Percentiles rank a stretch among this genome's conserved stretches.
Conservation (phyloP, 2,329 filamentous ascomycete genomes). For the Westerdykella ornata region DNA sequence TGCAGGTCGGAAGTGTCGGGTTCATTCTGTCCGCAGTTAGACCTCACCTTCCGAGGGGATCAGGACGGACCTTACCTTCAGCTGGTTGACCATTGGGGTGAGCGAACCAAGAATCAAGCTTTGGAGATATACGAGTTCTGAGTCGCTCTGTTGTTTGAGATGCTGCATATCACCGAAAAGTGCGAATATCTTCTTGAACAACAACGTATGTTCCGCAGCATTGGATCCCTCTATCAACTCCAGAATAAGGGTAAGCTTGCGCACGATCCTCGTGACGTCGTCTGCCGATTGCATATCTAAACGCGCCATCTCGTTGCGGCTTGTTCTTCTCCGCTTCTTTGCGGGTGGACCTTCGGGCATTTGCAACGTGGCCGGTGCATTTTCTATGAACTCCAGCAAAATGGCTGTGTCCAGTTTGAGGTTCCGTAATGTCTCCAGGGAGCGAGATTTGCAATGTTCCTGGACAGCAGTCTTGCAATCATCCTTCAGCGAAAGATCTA, state of each 20-base stretch:
- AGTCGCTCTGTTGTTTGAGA: slow-evolving; percentile 71
- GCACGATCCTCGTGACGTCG: slow-evolving; percentile 61
- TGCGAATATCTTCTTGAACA: slow-evolving; percentile 74
- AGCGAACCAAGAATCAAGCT: slow-evolving; percentile 76
- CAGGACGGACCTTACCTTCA: slow-evolving; percentile 44
- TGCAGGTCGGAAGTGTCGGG: slow-evolving; percentile 60
- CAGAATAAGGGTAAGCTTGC: slow-evolving; percentile 76
- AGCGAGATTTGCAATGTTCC: slow-evolving; percentile 46
- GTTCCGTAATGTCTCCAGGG: slow-evolving; percentile 64
- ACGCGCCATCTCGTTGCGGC: slow-evolving; percentile 61
- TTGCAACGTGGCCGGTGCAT: slow-evolving; percentile 65
- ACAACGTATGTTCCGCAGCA: slow-evolving; percentile 65
- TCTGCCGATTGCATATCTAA: slow-evolving; percentile 56
- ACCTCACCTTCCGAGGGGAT: not conserved
- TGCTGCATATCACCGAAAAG: slow-evolving; percentile 82
- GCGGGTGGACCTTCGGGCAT: slow-evolving; percentile 65
- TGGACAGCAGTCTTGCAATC: slow-evolving; percentile 27
- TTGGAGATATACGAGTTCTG: slow-evolving; percentile 85
- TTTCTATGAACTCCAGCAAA: slow-evolving; percentile 64
- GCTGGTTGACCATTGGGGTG: slow-evolving; percentile 72
- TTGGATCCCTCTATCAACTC: slow-evolving; percentile 79
- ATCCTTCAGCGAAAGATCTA: slow-evolving; percentile 53
- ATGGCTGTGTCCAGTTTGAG: slow-evolving; percentile 68
- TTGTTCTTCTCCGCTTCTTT: slow-evolving; percentile 73
- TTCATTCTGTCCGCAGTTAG: slow-evolving; percentile 14